Base-by-base conservation (phyloP, 768 basidiomycete genomes). In the Suillus ampliporus region DNA sequence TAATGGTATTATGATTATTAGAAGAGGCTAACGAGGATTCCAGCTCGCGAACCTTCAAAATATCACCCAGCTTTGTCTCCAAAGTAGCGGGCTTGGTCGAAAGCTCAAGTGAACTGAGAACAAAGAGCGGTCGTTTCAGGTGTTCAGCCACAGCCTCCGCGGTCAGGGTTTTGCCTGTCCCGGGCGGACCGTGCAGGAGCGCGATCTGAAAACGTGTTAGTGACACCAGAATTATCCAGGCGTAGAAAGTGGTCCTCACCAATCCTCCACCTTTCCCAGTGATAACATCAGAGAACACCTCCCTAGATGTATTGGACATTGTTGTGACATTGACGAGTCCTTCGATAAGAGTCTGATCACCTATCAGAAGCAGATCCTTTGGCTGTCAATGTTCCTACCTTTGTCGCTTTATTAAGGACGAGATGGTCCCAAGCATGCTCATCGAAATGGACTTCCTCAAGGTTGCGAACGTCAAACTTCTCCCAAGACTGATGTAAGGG, bases 201-300 rank as follows among this genome's bases (percentile, higher is more conserved):
- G 64, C 59, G 28, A 73, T 72, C 71, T 73, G 37, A 23, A 17
- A 51, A 28, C 6, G 17, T 34, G 28, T 11, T 48, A 5, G 41
- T 57, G 4, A 64, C 9, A 38, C 19, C 8, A 6, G 40, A 26
- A 50, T 38, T 47, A 40, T 19, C n/a, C 11, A 3, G 2, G 35
- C 8, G 4, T 35, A 59, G 8, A 52, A 38, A 3, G 85, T 74
- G 60, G 84, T 84, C 53, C 87, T 77, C 21, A 89, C 84, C 41
- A 86, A 74, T 15, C 84, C 84, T n/a, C 85, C 84, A 1, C 87
- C 88, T 68, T 89, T 88, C 40, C 86, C 87, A 67, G 82, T 83
- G 71, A 88, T 84, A 63, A 88, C 86, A 62, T 88, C 87, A 59
- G 43, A 64, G 43, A 73, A 68, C 3, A 71, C 65, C n/a, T 67